Evolutionary conservation across 2,329 filamentous ascomycete genomes (phyloP).

Genomic region (Alternaria arborescens): DNA sequence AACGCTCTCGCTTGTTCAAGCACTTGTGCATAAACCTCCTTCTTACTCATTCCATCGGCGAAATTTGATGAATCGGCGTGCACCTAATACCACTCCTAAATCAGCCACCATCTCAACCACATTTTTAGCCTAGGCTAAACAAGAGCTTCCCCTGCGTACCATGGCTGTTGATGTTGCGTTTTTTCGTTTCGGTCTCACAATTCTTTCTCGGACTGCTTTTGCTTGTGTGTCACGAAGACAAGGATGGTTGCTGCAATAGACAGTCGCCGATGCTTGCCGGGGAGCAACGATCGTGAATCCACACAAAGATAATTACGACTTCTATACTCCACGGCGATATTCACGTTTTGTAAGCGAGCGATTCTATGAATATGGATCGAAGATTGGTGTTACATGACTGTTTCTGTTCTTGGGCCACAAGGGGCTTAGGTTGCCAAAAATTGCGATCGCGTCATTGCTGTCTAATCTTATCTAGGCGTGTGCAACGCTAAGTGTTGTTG

Average conservation of each 20-base stretch:
- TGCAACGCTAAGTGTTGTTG: neutral
- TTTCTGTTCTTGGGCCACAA: neutral
- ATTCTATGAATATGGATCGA: neutral
- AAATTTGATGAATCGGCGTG: conserved; percentile 85
- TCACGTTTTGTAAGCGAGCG: neutral
- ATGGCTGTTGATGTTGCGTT: neutral
- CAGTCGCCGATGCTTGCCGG: conserved; percentile 15
- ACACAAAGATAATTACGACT: neutral
- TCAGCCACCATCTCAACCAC: conserved; percentile 1
- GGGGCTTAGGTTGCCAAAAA: conserved; percentile 15
- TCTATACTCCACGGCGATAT: neutral
- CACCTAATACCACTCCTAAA: conserved; percentile 55
- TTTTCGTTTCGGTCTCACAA: neutral
- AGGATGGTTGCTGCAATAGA: neutral
- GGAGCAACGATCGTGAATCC: neutral
- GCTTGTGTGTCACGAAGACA: neutral
- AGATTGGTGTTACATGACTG: neutral
- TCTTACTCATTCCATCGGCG: conserved; percentile 70
- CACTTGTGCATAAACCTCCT: conserved; percentile 77
- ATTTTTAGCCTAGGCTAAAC: neutral
- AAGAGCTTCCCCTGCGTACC: conserved; percentile 3
- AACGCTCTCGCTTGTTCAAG: conserved; percentile 74
- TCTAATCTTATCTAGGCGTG: conserved; percentile 2
- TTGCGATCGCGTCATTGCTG: conserved; percentile 17
- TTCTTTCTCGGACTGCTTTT: conserved; percentile 3